A percentile compares a stretch with the other conserved stretches of the same genome.
Conservation (phyloP, 2,329 filamentous ascomycete species). For the Aspergillus calidoustus region DNA sequence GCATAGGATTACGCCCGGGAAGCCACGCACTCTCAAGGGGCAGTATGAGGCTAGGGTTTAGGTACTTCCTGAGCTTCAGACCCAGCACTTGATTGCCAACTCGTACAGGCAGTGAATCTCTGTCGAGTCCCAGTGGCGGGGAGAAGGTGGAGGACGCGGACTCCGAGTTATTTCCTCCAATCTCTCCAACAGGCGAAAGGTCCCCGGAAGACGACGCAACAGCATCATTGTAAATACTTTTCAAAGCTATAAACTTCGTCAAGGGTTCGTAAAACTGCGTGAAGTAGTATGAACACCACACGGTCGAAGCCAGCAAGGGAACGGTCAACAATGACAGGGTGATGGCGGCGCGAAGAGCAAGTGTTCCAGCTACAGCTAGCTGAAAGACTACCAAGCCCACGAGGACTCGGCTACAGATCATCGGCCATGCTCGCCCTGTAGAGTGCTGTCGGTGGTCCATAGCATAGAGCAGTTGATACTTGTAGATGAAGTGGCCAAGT, state of each 20-base stretch:
- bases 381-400: constrained; percentile 88
- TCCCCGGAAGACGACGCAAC: constrained; percentile 27
- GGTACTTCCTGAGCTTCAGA: constrained; percentile 49
- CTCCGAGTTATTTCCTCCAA: constrained; percentile 37
- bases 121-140: constrained; percentile 48
- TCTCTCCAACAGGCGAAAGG: constrained; percentile 38
- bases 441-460: constrained; percentile 81
- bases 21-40: constrained; percentile 52
- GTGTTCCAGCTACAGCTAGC: constrained; percentile 83
- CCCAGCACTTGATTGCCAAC: constrained; percentile 47
- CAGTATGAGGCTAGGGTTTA: constrained; percentile 52
- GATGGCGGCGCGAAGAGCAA: constrained; percentile 75
- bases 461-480: constrained; percentile 92
- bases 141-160: constrained; percentile 45
- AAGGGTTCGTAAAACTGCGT: constrained; percentile 81
- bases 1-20: constrained; percentile 32
- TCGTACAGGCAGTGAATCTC: constrained; percentile 47
- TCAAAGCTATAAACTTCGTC: constrained; percentile 88
- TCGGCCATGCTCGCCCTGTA: constrained; percentile 91
- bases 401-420: constrained; percentile 92
- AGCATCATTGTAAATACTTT: constrained; percentile 71
- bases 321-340: constrained; percentile 72
- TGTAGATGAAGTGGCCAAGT: constrained; percentile 51
- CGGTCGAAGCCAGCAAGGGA: constrained; percentile 76
- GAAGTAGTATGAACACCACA: constrained; percentile 90